Conservation (phyloP, 257 asterid species). For the Marsdenia floribunda region DNA sequence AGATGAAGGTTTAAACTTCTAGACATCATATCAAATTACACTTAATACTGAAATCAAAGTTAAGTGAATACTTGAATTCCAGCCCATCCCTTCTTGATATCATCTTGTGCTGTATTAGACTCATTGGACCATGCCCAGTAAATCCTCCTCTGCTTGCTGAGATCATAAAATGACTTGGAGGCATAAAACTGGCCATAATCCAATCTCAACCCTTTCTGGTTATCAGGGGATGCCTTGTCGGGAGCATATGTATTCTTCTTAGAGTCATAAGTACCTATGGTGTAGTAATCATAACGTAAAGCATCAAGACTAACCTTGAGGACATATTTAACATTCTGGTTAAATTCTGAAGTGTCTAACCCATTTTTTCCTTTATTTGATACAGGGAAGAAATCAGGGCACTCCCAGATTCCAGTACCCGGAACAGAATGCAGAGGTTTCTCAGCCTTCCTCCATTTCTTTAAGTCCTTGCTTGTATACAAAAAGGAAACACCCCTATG, state of each 20-base stretch:
- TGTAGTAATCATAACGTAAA: conserved; percentile 43
- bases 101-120: conserved; percentile 27
- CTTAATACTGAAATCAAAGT: neutral
- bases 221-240: conserved; percentile 29
- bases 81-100: conserved; percentile 44
- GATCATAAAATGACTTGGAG: conserved; percentile 46
- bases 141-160: conserved; percentile 34
- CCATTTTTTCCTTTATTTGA: conserved; percentile 19
- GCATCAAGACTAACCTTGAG: conserved; percentile 38
- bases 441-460: conserved; percentile 38
- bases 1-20: neutral
- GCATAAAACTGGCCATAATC: conserved; percentile 55
- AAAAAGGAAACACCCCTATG: conserved; percentile 29
- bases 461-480: conserved; percentile 35
- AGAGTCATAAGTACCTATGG: conserved; percentile 30
- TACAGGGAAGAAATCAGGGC: conserved; percentile 51
- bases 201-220: conserved; percentile 39
- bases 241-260: conserved; percentile 31
- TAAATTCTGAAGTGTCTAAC: conserved; percentile 16
- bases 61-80: conserved; percentile 30
- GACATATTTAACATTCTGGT: conserved; percentile 22
- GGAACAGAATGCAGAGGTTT: conserved; percentile 36
- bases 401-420: conserved; percentile 46
- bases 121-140: conserved; percentile 55
- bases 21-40: neutral